Conservation (phyloP, 306 rosid species). For the Quercus ilex region DNA sequence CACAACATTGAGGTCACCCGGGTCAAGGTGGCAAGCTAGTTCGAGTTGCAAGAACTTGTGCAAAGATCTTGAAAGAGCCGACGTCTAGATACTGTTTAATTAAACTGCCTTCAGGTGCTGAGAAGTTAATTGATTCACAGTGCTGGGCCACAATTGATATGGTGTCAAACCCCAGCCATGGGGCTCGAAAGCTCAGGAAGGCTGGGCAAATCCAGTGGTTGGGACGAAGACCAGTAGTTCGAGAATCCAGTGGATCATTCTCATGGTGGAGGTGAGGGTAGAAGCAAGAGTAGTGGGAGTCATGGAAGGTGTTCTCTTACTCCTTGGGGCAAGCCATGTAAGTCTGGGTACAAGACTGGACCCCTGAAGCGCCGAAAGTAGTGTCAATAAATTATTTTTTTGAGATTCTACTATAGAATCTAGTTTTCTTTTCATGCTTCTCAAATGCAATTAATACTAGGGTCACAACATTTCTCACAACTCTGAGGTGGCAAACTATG, state of each 20-base stretch:
- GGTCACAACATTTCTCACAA: no score
- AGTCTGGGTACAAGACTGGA: conserved; percentile 77
- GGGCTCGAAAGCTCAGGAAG: conserved; percentile 60
- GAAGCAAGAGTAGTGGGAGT: conserved; percentile 66
- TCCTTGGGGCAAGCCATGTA: conserved; percentile 84
- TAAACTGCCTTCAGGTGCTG: conserved; percentile 62
- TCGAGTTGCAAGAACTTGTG: conserved; percentile 74
- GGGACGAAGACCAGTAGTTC: conserved; percentile 66
- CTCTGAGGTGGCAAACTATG: no score
- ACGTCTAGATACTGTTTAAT: conserved; percentile 41
- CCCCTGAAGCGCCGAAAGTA: conserved; percentile 58
- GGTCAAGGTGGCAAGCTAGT: conserved; percentile 95
- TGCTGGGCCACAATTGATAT: conserved; percentile 71
- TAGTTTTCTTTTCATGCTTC: background rate
- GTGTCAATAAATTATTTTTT: background rate
- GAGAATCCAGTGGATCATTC: conserved; percentile 82
- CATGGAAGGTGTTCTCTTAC: conserved; percentile 53
- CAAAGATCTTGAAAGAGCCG: conserved; percentile 80
- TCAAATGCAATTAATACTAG: no score
- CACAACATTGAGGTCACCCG: conserved; percentile 72
- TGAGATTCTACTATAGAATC: conserved; percentile 8
- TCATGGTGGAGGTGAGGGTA: conserved; percentile 89
- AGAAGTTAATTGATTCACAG: conserved; percentile 58
- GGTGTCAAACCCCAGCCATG: conserved; percentile 77
- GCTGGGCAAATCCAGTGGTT: conserved; percentile 80